Evolutionary conservation across 345 rosid genomes (phyloP).

Genomic region (Pistacia atlantica): DNA sequence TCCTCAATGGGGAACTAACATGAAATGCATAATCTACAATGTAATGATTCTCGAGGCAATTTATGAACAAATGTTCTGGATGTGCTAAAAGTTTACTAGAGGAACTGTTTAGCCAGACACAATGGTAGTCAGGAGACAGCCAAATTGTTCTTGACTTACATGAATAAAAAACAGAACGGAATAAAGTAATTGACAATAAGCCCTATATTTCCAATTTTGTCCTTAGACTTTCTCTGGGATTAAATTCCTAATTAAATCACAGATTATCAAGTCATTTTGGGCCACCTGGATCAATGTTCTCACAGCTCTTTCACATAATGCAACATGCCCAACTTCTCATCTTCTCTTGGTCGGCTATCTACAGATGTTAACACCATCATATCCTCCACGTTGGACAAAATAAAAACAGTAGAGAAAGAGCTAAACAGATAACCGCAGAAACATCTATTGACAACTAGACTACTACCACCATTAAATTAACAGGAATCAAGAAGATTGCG

Average conservation of each 20-base stretch:
- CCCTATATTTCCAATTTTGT: not conserved
- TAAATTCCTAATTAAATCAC: not conserved
- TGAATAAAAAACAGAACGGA: not conserved
- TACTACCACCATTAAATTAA: not conserved
- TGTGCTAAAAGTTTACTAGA: not conserved
- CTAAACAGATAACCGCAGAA: not conserved
- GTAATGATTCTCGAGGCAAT: not conserved
- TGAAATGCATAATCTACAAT: constrained; percentile 30
- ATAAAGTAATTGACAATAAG: not conserved
- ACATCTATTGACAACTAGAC: not conserved
- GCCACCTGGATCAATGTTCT: not conserved
- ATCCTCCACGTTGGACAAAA: not conserved
- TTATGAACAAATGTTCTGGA: not conserved
- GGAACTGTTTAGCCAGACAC: not conserved
- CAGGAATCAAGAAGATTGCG: not conserved
- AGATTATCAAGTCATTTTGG: not conserved
- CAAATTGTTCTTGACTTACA: not conserved
- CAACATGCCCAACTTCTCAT: not conserved
- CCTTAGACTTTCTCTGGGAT: not conserved
- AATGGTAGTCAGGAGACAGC: not conserved
- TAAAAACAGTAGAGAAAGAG: not conserved
- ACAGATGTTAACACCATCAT: not conserved
- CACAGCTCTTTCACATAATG: not conserved
- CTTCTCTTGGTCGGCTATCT: not conserved
- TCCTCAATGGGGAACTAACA: constrained; percentile 64